A percentile compares a stretch with the other conserved stretches of the same genome.
phyloP scores from a whole-genome alignment of 148 eudicot species.

The Heliamphora exappendiculata region DNA sequence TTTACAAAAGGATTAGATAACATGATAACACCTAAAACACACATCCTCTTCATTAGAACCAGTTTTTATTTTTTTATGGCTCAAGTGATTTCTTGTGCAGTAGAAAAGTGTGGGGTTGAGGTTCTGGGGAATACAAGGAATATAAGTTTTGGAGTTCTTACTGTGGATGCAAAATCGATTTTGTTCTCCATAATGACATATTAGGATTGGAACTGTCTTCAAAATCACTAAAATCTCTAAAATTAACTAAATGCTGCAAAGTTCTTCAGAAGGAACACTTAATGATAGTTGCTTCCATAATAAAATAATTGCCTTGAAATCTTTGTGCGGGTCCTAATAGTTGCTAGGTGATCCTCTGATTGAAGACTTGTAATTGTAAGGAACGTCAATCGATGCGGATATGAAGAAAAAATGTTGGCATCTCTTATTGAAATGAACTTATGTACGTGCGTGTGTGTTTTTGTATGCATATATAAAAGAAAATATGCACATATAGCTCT shows the following conservation, averaged over 20 bases:
- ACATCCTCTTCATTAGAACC: not conserved
- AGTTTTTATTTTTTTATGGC: not conserved
- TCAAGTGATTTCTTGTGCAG: not conserved
- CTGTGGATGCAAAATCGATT: not conserved
- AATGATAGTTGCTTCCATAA: not conserved
- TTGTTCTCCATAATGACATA: not conserved
- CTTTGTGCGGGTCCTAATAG: not conserved
- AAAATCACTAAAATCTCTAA: not conserved
- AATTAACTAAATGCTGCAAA: not conserved
- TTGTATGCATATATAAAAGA: too few species aligned
- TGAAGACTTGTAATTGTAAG: not conserved
- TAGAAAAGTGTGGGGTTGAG: not conserved
- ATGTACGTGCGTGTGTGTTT: too few species aligned
- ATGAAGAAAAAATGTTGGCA: not conserved
- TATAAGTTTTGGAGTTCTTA: not conserved
- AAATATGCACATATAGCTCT: too few species aligned
- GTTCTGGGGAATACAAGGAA: not conserved
- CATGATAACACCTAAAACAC: not conserved
- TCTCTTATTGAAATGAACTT: not conserved
- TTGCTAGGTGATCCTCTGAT: not conserved
- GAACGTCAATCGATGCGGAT: not conserved
- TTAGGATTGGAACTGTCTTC: not conserved
- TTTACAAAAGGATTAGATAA: not conserved
- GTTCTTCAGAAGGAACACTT: not conserved
- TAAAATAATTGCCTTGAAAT: not conserved